Percentiles rank a stretch among this genome's conserved stretches.
Conservation (phyloP, 352 stramenopile species). For the Phytophthora fragariae region DNA sequence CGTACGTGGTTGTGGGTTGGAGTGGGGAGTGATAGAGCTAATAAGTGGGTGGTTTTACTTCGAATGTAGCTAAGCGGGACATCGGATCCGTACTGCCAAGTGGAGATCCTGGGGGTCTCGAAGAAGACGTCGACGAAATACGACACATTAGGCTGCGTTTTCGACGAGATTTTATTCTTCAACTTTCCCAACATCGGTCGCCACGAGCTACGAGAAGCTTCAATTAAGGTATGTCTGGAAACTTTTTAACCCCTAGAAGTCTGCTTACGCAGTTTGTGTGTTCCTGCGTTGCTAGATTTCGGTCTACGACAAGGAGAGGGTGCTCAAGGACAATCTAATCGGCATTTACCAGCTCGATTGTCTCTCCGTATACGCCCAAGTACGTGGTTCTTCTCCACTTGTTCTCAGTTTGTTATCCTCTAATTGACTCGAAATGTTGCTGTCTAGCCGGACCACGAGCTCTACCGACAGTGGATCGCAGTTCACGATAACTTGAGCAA, state of each 20-base stretch:
- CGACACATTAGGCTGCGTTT: constrained; percentile 86
- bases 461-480: constrained; percentile 92
- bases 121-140: constrained; percentile 87
- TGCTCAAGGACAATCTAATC: constrained; percentile 86
- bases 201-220: constrained; percentile 69
- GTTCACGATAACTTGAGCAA: constrained; percentile 88
- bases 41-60: neutral
- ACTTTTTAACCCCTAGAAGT: neutral
- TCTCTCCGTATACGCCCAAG: constrained; percentile 74
- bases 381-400: constrained; percentile 31
- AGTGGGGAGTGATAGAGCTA: neutral
- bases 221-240: constrained; percentile 59
- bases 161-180: constrained; percentile 93
- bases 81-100: constrained; percentile 90
- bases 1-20: constrained; percentile 34
- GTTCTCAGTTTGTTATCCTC: neutral
- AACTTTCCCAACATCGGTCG: constrained; percentile 86
- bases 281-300: constrained; percentile 50
- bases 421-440: neutral
- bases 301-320: constrained; percentile 75
- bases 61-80: constrained; percentile 75
- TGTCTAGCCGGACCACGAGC: constrained; percentile 76
- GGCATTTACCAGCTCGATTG: constrained; percentile 87
- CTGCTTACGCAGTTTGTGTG: neutral
- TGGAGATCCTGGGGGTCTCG: constrained; percentile 70